Percentiles rank a stretch among this genome's conserved stretches.
Conservation (phyloP, 2,329 filamentous ascomycete species). For the Graphilbum sp. region DNA sequence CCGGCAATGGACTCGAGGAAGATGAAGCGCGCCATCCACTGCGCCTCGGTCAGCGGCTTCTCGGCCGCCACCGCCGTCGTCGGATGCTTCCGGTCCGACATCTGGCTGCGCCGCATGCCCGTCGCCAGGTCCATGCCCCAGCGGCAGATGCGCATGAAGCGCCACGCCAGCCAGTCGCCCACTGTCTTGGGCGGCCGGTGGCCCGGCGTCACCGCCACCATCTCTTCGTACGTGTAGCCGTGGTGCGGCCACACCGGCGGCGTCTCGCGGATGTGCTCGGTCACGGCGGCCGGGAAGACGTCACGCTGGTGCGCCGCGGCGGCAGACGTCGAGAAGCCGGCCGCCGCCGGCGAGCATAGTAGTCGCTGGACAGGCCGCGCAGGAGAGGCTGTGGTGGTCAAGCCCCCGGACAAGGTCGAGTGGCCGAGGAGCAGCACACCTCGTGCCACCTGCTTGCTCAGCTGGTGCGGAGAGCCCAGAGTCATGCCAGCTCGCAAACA, state of each 20-base stretch:
- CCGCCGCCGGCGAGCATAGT: slow-evolving; percentile 9
- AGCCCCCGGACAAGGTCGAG: background rate
- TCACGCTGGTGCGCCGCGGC: slow-evolving; percentile 30
- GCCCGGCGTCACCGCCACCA: slow-evolving; percentile 55
- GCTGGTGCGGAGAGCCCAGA: slow-evolving; percentile 3
- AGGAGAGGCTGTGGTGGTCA: background rate
- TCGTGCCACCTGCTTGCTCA: slow-evolving; percentile 4
- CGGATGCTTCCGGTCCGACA: slow-evolving; percentile 40
- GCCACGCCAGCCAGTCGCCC: slow-evolving; percentile 66
- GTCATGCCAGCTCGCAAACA: slow-evolving; percentile 2
- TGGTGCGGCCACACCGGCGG: slow-evolving; percentile 54
- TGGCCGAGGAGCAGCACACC: slow-evolving; percentile 3
- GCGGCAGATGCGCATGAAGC: slow-evolving; percentile 57
- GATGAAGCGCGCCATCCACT: slow-evolving; percentile 79
- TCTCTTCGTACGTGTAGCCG: slow-evolving; percentile 63
- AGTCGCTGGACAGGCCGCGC: too few relatives aligned
- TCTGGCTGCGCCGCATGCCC: slow-evolving; percentile 55
- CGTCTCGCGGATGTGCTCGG: slow-evolving; percentile 43
- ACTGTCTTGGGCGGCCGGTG: slow-evolving; percentile 58
- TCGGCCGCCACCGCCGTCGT: slow-evolving; percentile 36
- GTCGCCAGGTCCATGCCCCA: slow-evolving; percentile 72
- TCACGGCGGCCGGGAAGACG: slow-evolving; percentile 47
- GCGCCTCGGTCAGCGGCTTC: slow-evolving; percentile 58
- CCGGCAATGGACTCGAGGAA: slow-evolving; percentile 92
- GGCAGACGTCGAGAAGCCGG: slow-evolving; percentile 32